Evolutionary conservation across 495 filamentous ascomycete genomes (phyloP).

Genomic region (Copromyces sp.): DNA sequence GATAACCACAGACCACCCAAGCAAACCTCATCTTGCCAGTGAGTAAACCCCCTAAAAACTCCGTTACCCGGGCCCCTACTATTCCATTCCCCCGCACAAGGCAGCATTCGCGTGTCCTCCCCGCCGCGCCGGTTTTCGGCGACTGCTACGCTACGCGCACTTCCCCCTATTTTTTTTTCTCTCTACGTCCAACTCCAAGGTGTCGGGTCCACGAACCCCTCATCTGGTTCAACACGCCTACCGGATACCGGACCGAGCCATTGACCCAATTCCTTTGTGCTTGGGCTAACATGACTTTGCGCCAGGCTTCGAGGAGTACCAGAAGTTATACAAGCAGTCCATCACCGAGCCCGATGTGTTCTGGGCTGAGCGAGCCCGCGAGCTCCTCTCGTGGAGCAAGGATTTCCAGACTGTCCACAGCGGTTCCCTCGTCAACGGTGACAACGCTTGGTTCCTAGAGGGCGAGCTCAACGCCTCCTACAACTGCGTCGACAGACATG

Average conservation of each 20-base stretch:
- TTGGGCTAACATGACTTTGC: conserved; percentile 11
- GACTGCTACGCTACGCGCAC: not conserved
- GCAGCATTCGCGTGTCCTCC: not conserved
- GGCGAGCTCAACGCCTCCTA: conserved; percentile 90
- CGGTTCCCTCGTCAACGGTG: conserved; percentile 69
- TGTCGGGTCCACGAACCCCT: not conserved
- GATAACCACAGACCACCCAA: conserved; percentile 42
- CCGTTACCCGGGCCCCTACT: not conserved
- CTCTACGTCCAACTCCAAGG: not conserved
- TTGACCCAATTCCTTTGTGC: not conserved
- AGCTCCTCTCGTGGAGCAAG: conserved; percentile 79
- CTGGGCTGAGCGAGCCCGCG: conserved; percentile 78
- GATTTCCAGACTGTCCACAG: conserved; percentile 86
- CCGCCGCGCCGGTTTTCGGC: not conserved
- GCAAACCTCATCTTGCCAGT: conserved; percentile 46
- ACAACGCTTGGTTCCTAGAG: conserved; percentile 91
- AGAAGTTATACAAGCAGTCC: conserved; percentile 89
- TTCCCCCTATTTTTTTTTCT: not conserved
- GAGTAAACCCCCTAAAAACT: conserved; percentile 16
- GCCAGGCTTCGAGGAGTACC: conserved; percentile 69
- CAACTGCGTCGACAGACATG: conserved; percentile 96
- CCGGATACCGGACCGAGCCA: not conserved
- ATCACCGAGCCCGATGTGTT: conserved; percentile 85
- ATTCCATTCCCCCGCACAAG: not conserved
- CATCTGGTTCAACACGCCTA: not conserved